Percentiles rank a stretch among this genome's conserved stretches.
phyloP scores from a whole-genome alignment of 192 early-diverging fungal species.

The Mortierella alpina region DNA sequence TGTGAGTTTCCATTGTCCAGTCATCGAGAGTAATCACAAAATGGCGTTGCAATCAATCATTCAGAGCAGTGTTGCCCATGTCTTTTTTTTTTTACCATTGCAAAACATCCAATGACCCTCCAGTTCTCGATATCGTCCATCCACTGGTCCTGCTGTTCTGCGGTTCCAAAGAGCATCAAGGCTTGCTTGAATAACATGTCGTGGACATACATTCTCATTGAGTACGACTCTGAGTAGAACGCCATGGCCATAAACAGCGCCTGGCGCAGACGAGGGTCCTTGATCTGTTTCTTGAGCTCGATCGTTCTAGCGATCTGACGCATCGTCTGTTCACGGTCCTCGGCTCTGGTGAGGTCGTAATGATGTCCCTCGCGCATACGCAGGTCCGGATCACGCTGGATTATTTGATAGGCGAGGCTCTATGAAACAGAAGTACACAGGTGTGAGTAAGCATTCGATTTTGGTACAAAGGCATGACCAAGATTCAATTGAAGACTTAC shows the following conservation, averaged over 20 bases:
- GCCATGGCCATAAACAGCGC: constrained; percentile 57
- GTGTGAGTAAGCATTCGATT: neutral
- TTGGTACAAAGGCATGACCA: neutral
- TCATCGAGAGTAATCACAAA: neutral
- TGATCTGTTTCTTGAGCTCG: constrained; percentile 49
- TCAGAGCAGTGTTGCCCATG: neutral
- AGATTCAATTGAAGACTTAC: constrained; percentile 28
- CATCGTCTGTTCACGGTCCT: constrained; percentile 70
- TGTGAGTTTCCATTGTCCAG: neutral
- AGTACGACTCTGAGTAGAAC: constrained; percentile 67
- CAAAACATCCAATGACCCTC: constrained; percentile 72
- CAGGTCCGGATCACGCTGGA: constrained; percentile 65
- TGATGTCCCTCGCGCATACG: constrained; percentile 59
- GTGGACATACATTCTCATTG: constrained; percentile 72
- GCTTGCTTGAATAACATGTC: constrained; percentile 68
- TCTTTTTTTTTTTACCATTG: constrained; percentile 60
- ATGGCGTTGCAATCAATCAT: neutral
- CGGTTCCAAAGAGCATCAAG: constrained; percentile 66
- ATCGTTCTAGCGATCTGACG: constrained; percentile 60
- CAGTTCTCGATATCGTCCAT: constrained; percentile 64
- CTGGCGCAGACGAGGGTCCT: constrained; percentile 51
- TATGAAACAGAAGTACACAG: neutral
- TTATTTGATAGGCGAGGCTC: constrained; percentile 55
- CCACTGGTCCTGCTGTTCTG: constrained; percentile 66
- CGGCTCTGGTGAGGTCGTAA: constrained; percentile 59